Conservation (phyloP, 2,329 filamentous ascomycete species). For the Geoglossum cookeanum region DNA sequence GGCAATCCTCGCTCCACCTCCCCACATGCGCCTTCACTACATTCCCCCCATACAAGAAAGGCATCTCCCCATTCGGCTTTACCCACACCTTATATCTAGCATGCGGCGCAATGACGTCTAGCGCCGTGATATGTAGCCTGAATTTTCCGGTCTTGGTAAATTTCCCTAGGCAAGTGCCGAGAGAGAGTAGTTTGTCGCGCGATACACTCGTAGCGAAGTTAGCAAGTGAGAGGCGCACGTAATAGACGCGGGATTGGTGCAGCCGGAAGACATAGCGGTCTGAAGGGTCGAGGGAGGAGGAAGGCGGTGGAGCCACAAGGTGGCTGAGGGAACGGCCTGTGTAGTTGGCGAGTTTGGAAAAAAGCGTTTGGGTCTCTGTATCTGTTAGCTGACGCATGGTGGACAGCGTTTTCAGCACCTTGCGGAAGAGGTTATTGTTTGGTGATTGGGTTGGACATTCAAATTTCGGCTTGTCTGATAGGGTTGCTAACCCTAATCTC, state of each 20-base stretch:
- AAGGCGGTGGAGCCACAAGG: slow-evolving; percentile 55
- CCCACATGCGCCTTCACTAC: slow-evolving; percentile 69
- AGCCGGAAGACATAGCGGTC: slow-evolving; percentile 78
- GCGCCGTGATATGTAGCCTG: slow-evolving; percentile 76
- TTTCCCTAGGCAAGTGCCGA: slow-evolving; percentile 85
- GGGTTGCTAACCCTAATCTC: slow-evolving; percentile 1
- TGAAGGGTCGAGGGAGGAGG: slow-evolving; percentile 31
- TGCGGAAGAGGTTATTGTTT: background rate
- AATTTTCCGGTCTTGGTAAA: slow-evolving; percentile 97
- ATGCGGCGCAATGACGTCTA: slow-evolving; percentile 76
- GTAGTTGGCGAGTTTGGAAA: slow-evolving; percentile 87
- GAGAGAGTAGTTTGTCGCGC: slow-evolving; percentile 60
- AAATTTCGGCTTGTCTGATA: background rate
- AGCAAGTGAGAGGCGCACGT: slow-evolving; percentile 72
- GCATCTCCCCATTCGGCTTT: slow-evolving; percentile 91
- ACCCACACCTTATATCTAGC: slow-evolving; percentile 96
- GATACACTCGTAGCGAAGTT: slow-evolving; percentile 79
- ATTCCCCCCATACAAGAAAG: slow-evolving; percentile 87
- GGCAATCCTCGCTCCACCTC: slow-evolving; percentile 76
- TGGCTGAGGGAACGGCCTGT: slow-evolving; percentile 72
- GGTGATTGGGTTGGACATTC: background rate
- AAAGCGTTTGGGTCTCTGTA: slow-evolving; percentile 59
- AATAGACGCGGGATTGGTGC: slow-evolving; percentile 72
- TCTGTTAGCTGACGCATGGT: slow-evolving; percentile 70
- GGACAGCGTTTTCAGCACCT: slow-evolving; percentile 3